A percentile compares a stretch with the other conserved stretches of the same genome.
These are phyloP conservation scores for Penicillium nordicum DNA, from an alignment of 2,329 filamentous ascomycete species.

Conservation along the genomic window DNA sequence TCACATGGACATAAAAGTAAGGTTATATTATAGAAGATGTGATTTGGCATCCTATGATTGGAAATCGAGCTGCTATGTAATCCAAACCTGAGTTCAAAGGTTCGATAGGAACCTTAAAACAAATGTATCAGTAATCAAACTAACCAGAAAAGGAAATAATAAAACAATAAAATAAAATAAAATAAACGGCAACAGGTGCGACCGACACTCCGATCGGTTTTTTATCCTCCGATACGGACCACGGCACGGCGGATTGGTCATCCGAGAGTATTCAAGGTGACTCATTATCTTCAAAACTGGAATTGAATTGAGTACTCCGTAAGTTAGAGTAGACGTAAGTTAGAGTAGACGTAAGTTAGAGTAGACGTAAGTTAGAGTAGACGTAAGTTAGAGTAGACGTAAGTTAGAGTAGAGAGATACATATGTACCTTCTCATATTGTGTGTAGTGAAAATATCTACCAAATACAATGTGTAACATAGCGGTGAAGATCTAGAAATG, in stretches of 20 bases:
- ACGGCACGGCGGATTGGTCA: conserved; percentile 11
- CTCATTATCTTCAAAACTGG: neutral
- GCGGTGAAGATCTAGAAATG: conserved; percentile 2
- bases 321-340: neutral
- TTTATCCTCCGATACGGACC: neutral
- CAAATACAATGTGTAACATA: neutral
- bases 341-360: neutral
- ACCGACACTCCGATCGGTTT: conserved; percentile 4
- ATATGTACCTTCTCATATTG: neutral
- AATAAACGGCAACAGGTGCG: neutral
- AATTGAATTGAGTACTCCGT: neutral
- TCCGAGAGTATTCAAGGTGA: neutral
- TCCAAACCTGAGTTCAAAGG: neutral
- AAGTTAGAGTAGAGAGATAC: neutral
- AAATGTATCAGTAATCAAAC: neutral
- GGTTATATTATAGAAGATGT: neutral
- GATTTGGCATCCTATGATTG: neutral
- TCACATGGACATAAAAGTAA: neutral
- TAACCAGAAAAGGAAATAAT: neutral
- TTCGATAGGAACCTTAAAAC: neutral
- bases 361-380: neutral
- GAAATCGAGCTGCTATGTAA: conserved; percentile 2
- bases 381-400: neutral
- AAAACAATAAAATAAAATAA: neutral
- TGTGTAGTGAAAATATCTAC: neutral